Evolutionary conservation across 257 asterid species (phyloP).

Genomic region (Ehretia macrophylla): DNA sequence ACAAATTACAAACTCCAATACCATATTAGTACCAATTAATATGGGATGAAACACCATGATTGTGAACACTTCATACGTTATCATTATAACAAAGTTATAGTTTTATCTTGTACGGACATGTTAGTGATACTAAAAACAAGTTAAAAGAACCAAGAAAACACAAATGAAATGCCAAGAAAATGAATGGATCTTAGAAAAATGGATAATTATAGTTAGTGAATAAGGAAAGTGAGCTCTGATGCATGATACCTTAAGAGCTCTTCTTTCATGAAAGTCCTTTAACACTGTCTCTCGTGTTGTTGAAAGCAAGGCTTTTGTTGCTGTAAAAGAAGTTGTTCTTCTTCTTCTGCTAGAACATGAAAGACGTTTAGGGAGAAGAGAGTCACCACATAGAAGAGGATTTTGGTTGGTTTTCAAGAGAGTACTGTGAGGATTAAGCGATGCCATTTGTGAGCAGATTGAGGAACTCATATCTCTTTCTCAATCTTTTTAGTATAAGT

Average conservation of each 20-base stretch:
- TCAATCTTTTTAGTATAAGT: background rate
- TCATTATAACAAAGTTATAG: background rate
- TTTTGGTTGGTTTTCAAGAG: constrained; percentile 37
- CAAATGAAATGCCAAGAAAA: too few species aligned
- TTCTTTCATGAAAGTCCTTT: constrained; percentile 60
- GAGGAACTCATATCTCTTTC: constrained; percentile 51
- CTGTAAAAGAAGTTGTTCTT: constrained; percentile 10
- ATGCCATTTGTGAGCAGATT: constrained; percentile 37
- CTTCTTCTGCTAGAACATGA: constrained; percentile 27
- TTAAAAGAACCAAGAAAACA: too few species aligned
- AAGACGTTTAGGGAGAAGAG: constrained; percentile 28
- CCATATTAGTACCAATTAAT: too few species aligned
- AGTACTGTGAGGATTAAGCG: constrained; percentile 12
- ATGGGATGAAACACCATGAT: too few species aligned
- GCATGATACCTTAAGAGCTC: constrained; percentile 70
- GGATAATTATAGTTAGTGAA: background rate
- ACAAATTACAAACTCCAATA: too few species aligned
- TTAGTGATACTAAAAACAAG: background rate
- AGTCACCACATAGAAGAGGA: constrained; percentile 31
- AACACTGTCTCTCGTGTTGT: constrained; percentile 53
- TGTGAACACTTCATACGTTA: too few species aligned
- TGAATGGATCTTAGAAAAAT: too few species aligned
- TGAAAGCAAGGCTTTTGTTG: constrained; percentile 57
- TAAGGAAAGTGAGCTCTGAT: background rate
- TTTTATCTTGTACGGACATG: background rate